These are phyloP conservation scores for Tylopilus sp. DNA, from an alignment of 1,284 basidiomycete species.

Conservation along the genomic window DNA sequence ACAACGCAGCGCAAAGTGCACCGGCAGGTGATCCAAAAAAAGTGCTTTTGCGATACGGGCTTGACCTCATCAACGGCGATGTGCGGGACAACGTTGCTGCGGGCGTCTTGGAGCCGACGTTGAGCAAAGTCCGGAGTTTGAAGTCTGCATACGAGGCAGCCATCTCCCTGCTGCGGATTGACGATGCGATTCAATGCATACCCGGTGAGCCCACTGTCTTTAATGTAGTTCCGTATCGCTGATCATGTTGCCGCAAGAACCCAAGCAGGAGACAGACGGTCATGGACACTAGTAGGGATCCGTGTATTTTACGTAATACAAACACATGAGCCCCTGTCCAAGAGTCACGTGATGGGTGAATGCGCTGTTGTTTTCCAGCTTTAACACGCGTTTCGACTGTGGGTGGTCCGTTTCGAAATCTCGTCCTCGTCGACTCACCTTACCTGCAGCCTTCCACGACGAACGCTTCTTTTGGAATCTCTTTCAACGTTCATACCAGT, in stretches of 20 bases:
- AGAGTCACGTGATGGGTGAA: constrained; percentile 29
- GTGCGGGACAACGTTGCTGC: constrained; percentile 93
- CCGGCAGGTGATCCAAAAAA: constrained; percentile 93
- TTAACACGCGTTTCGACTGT: constrained; percentile 27
- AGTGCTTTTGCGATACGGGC: constrained; percentile 88
- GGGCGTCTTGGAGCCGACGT: constrained; percentile 93
- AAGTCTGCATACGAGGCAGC: constrained; percentile 98
- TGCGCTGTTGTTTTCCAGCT: constrained; percentile 21
- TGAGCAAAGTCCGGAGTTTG: constrained; percentile 95
- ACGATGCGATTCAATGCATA: constrained; percentile 87
- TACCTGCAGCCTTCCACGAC: constrained; percentile 13
- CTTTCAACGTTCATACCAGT: constrained; percentile 15
- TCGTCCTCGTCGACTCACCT: constrained; percentile 10
- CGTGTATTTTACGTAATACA: constrained; percentile 1
- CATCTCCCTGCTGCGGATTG: constrained; percentile 91
- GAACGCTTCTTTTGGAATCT: constrained; percentile 5
- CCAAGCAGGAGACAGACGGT: constrained; percentile 66
- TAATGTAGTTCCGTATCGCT: constrained; percentile 13
- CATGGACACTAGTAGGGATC: constrained; percentile 44
- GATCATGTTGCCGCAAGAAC: constrained; percentile 46
- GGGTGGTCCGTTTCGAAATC: constrained; percentile 24
- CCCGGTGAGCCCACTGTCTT: constrained; percentile 55
- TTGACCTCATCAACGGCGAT: constrained; percentile 92
- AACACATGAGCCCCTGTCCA: neutral
- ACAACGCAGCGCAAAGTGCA: constrained; percentile 95